phyloP scores from a whole-genome alignment of 805 yeast species.

The Pichia manshurica region DNA sequence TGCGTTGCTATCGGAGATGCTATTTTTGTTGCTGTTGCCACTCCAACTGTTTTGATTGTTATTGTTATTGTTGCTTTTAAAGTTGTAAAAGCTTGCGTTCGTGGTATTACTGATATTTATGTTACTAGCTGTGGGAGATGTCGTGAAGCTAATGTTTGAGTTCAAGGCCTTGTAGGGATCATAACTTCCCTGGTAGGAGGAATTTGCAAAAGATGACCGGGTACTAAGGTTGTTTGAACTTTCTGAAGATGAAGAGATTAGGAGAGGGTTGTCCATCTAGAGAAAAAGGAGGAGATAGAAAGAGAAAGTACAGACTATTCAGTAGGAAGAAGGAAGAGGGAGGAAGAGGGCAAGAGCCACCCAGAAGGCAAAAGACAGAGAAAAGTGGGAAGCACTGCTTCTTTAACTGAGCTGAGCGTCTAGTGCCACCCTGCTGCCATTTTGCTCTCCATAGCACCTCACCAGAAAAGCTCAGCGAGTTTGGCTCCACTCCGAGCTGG shows the following conservation, averaged over 20 bases:
- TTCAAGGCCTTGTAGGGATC: background rate
- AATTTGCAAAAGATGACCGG: background rate
- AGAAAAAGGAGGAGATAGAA: too few relatives aligned
- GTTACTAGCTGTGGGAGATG: background rate
- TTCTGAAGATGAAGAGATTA: slow-evolving; percentile 3
- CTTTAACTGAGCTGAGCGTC: slow-evolving; percentile 1
- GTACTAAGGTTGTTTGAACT: background rate
- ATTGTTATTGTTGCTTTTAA: background rate
- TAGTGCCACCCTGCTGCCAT: background rate
- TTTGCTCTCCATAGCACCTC: too few relatives aligned
- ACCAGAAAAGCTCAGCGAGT: too few relatives aligned
- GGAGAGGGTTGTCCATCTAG: slow-evolving; percentile 7
- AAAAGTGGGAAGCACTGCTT: background rate
- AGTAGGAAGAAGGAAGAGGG: background rate
- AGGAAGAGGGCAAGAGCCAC: background rate
- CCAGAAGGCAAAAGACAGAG: background rate
- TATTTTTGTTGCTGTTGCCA: background rate
- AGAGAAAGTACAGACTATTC: background rate
- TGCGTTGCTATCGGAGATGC: background rate
- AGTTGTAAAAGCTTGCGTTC: background rate
- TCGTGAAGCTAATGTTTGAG: background rate
- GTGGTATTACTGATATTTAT: background rate
- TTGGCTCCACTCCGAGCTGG: too few relatives aligned
- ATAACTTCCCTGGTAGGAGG: background rate
- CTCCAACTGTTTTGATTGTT: background rate